Conservation (phyloP, 495 filamentous ascomycete genomes). For the Podospora pseudoanserina region DNA sequence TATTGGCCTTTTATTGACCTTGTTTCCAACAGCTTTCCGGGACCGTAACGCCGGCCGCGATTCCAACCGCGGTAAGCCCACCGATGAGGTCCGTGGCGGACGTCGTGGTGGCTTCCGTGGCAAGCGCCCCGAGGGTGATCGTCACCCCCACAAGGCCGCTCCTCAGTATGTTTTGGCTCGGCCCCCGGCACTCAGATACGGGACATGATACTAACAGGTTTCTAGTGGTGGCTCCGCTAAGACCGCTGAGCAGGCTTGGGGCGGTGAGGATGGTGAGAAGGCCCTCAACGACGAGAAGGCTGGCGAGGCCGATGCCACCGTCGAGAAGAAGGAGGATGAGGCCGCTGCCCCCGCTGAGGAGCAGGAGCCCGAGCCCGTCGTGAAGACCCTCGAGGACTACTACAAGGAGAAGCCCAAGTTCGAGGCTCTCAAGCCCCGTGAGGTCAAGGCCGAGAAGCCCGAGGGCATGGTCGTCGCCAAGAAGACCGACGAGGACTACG, state of each 20-base stretch:
- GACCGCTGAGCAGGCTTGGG: slow-evolving; percentile 89
- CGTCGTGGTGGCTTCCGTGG: slow-evolving; percentile 51
- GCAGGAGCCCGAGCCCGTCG: slow-evolving; percentile 64
- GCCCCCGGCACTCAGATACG: slow-evolving; percentile 4
- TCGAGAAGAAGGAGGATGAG: slow-evolving; percentile 59
- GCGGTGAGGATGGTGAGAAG: slow-evolving; percentile 69
- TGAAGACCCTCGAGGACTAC: slow-evolving; percentile 79
- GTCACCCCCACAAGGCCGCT: slow-evolving; percentile 72
- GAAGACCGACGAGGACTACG: slow-evolving; percentile 76
- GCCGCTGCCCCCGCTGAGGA: slow-evolving; percentile 44
- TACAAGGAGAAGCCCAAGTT: slow-evolving; percentile 85
- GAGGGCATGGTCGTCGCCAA: slow-evolving; percentile 87
- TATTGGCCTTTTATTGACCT: slow-evolving; percentile 15
- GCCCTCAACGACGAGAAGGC: slow-evolving; percentile 86
- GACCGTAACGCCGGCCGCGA: slow-evolving; percentile 79
- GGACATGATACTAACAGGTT: slow-evolving; percentile 19
- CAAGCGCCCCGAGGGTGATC: slow-evolving; percentile 62
- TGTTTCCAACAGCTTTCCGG: slow-evolving; percentile 65
- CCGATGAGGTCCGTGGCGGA: slow-evolving; percentile 62
- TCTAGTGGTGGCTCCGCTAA: slow-evolving; percentile 76
- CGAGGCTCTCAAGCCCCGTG: slow-evolving; percentile 60
- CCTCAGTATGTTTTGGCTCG: slow-evolving; percentile 54
- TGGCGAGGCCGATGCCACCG: slow-evolving; percentile 78
- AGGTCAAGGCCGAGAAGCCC: slow-evolving; percentile 59
- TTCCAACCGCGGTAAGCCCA: slow-evolving; percentile 78